phyloP scores from a whole-genome alignment of 768 basidiomycete species.

The Mycena galopus region DNA sequence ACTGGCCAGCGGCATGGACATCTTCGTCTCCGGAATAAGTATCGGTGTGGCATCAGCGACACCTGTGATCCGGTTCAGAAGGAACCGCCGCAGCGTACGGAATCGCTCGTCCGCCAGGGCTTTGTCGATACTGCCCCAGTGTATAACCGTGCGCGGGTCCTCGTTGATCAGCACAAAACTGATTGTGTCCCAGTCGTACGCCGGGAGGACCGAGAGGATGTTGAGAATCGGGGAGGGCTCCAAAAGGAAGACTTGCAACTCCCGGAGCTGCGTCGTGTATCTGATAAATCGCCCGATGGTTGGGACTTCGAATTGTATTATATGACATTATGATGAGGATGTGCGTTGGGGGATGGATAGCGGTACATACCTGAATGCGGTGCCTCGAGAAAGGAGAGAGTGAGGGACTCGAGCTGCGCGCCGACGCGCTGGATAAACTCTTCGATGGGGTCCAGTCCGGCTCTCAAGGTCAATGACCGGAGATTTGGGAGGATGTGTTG shows the following conservation, averaged over 20 bases:
- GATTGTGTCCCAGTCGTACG: neutral
- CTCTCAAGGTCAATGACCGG: neutral
- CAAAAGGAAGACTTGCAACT: neutral
- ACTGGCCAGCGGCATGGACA: neutral
- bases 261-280: neutral
- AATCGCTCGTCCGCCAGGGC: neutral
- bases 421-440: neutral
- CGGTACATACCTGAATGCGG: neutral
- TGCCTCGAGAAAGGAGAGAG: neutral
- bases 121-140: neutral
- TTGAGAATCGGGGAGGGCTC: neutral
- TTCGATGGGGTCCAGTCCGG: neutral
- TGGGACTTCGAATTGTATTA: neutral
- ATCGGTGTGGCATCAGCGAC: neutral
- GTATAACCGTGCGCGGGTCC: neutral
- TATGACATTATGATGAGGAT: too few species aligned
- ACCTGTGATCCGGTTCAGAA: neutral
- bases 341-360: too few species aligned
- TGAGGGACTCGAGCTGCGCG: neutral
- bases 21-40: neutral
- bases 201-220: neutral
- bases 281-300: neutral
- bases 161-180: neutral
- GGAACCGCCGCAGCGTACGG: neutral
- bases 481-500: neutral